Evolutionary conservation across 1,284 basidiomycete genomes (phyloP).

Genomic region (Ustilago bromivora): DNA sequence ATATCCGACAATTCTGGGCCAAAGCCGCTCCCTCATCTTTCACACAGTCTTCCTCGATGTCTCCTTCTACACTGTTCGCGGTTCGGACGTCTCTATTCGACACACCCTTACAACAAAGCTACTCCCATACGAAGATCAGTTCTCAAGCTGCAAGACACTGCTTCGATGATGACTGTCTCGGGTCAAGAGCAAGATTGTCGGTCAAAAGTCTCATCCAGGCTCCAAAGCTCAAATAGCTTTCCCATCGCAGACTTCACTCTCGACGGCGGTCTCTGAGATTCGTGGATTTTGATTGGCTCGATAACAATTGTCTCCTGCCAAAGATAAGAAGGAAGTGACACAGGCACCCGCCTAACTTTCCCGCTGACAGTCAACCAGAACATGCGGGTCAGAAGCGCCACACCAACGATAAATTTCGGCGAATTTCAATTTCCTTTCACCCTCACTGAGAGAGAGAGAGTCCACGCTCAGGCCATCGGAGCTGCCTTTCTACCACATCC

Average conservation of each 20-base stretch:
- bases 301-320: conserved; percentile 7
- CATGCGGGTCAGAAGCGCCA: conserved; percentile 6
- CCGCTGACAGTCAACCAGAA: neutral
- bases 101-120: neutral
- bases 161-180: neutral
- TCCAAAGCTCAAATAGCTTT: conserved; percentile 2
- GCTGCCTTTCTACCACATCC: neutral
- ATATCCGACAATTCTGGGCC: conserved; percentile 9
- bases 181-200: neutral
- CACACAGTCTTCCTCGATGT: neutral
- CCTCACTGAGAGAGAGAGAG: neutral
- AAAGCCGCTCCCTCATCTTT: neutral
- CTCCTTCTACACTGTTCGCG: neutral
- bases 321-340: conserved; percentile 9
- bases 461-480: neutral
- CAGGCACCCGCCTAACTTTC: neutral
- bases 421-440: neutral
- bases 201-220: neutral
- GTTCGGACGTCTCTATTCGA: neutral
- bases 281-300: conserved; percentile 28
- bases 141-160: neutral
- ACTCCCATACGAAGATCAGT: neutral
- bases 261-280: conserved; percentile 1
- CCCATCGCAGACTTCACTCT: neutral
- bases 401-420: conserved; percentile 4